These are phyloP conservation scores for Xerocomus amazonicus DNA, from an alignment of 1,284 basidiomycete genomes.

Conservation along the genomic window DNA sequence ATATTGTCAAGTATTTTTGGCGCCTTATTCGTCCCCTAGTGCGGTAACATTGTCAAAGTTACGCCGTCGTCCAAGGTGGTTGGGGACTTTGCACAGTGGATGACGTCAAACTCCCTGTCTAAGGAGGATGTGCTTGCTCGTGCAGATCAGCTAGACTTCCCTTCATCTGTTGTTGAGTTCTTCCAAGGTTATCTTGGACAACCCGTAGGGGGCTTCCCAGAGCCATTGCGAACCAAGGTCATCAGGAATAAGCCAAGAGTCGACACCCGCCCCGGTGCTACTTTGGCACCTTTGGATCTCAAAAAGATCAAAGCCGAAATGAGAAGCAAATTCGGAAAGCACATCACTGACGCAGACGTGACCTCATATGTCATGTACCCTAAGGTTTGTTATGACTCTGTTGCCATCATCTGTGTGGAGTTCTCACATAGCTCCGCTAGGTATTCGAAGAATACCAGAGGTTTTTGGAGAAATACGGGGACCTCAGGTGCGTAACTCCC, in stretches of 20 bases:
- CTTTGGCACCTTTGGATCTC: constrained; percentile 88
- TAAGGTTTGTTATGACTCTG: constrained; percentile 52
- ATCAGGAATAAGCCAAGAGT: constrained; percentile 95
- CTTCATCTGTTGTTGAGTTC: constrained; percentile 93
- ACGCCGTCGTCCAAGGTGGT: constrained; percentile 99
- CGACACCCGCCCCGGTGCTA: constrained; percentile 88
- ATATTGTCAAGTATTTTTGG: constrained; percentile 9
- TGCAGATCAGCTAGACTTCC: constrained; percentile 94
- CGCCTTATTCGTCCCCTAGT: constrained; percentile 44
- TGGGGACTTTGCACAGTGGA: constrained; percentile 98
- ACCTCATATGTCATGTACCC: constrained; percentile 96
- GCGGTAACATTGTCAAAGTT: constrained; percentile 98
- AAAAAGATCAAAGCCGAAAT: constrained; percentile 94
- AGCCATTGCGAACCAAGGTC: constrained; percentile 87
- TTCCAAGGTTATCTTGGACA: constrained; percentile 98
- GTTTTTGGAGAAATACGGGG: constrained; percentile 94
- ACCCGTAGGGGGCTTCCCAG: constrained; percentile 97
- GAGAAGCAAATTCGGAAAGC: constrained; percentile 90
- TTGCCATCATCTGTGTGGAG: constrained; percentile 7
- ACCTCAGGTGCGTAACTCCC: constrained; percentile 66
- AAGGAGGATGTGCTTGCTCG: constrained; percentile 85
- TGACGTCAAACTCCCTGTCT: constrained; percentile 92
- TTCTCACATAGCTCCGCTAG: constrained; percentile 37
- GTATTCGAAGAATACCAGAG: constrained; percentile 97
- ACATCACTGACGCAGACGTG: constrained; percentile 91